These are phyloP conservation scores for Borovskyia barvae DNA, from an alignment of 208 protist species.

Conservation along the genomic window DNA sequence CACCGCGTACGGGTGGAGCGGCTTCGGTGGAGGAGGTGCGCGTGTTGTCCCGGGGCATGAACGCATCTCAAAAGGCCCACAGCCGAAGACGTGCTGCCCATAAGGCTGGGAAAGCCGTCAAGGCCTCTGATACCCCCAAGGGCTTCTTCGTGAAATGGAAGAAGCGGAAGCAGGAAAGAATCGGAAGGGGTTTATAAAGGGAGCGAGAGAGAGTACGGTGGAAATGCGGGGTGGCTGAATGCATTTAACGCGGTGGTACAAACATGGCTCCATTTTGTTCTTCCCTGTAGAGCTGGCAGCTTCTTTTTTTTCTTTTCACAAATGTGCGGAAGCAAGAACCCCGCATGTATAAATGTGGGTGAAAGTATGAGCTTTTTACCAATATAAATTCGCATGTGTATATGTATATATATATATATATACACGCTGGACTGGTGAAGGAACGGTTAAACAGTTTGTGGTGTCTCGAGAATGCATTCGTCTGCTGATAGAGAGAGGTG, in stretches of 20 bases:
- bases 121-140: constrained; percentile 4
- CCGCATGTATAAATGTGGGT: too few species aligned
- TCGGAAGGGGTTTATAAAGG: constrained; percentile 61
- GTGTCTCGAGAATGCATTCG: too few species aligned
- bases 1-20: constrained; percentile 56
- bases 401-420: too few species aligned
- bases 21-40: constrained; percentile 51
- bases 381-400: too few species aligned
- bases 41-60: constrained; percentile 53
- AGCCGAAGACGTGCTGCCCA: constrained; percentile 17
- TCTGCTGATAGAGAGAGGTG: too few species aligned
- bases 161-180: constrained; percentile 53
- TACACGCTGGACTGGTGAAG: too few species aligned
- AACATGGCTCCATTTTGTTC: too few species aligned
- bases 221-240: not conserved
- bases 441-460: too few species aligned
- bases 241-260: not conserved
- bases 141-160: constrained; percentile 67
- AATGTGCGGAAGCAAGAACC: too few species aligned
- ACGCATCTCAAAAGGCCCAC: constrained; percentile 21
- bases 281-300: too few species aligned
- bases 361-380: too few species aligned
- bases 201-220: not conserved
- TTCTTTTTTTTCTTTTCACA: too few species aligned
- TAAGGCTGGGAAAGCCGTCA: constrained; percentile 17